Percentiles rank a stretch among this genome's conserved stretches.
These are phyloP conservation scores for Colletotrichum sp. DNA, from an alignment of 2,329 filamentous ascomycete genomes.

Conservation along the genomic window DNA sequence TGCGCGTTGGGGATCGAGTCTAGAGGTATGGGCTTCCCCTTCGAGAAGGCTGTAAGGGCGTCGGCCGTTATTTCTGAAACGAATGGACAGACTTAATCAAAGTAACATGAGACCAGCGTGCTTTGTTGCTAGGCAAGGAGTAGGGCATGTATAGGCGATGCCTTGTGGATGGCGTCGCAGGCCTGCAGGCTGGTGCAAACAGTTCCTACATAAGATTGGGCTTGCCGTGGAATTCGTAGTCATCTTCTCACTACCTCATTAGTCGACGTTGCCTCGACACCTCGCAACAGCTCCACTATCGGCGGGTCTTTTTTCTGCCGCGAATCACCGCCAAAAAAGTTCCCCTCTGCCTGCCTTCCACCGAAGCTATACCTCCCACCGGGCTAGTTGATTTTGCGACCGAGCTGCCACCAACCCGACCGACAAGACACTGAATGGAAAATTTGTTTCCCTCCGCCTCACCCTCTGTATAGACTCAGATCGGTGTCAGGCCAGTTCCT, in stretches of 20 bases:
- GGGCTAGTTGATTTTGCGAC: conserved; percentile 4
- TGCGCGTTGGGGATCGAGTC: neutral
- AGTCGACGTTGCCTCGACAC: neutral
- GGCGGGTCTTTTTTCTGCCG: conserved; percentile 41
- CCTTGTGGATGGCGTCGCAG: neutral
- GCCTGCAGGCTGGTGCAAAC: neutral
- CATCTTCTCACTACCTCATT: neutral
- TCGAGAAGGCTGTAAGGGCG: neutral
- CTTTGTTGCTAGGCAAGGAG: neutral
- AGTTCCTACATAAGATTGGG: neutral
- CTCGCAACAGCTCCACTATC: neutral
- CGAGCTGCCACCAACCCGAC: neutral
- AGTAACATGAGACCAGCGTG: neutral
- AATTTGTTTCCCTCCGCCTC: conserved; percentile 2
- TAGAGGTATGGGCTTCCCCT: neutral
- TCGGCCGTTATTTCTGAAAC: neutral
- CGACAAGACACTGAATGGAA: conserved; percentile 11
- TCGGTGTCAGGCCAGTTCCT: conserved; percentile 3
- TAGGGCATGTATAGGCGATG: neutral
- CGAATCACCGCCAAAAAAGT: conserved; percentile 47
- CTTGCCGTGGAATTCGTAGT: neutral
- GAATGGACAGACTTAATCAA: neutral
- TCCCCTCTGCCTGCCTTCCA: conserved; percentile 6
- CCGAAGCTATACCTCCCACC: neutral
- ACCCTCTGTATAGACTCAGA: conserved; percentile 1